Evolutionary conservation across 1,139 yeast species (phyloP).

Genomic region (Magnusiomyces sp.): DNA sequence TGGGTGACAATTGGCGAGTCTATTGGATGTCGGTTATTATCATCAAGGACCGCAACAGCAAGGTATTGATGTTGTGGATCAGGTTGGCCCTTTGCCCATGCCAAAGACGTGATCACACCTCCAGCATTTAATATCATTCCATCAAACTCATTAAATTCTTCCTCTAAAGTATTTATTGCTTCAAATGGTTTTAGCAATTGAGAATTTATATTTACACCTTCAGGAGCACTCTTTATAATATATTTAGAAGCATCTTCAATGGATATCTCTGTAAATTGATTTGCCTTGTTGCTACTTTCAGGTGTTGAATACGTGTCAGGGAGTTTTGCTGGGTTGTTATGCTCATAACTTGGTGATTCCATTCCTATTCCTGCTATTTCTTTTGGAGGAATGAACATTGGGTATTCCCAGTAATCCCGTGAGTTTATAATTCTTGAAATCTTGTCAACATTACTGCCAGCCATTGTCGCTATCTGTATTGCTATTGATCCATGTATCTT

Average conservation of each 20-base stretch:
- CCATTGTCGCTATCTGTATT: neutral
- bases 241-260: neutral
- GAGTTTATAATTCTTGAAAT: neutral
- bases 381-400: constrained; percentile 26
- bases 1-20: constrained; percentile 12
- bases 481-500: neutral
- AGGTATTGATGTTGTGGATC: constrained; percentile 34
- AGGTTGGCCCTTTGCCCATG: constrained; percentile 28
- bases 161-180: constrained; percentile 2
- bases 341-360: constrained; percentile 15
- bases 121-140: constrained; percentile 24
- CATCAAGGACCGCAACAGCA: constrained; percentile 48
- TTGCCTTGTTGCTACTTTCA: no score
- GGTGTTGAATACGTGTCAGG: no score
- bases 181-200: constrained; percentile 2
- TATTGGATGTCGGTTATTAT: constrained; percentile 38
- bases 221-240: neutral
- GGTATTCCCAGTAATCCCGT: constrained; percentile 27
- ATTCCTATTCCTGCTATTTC: constrained; percentile 14
- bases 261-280: neutral
- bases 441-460: constrained; percentile 1
- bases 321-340: no score
- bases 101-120: constrained; percentile 21
- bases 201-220: constrained; percentile 5
- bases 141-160: constrained; percentile 3